These are phyloP conservation scores for Metrosideros polymorpha DNA, from an alignment of 441 rosid genomes.

Conservation along the genomic window DNA sequence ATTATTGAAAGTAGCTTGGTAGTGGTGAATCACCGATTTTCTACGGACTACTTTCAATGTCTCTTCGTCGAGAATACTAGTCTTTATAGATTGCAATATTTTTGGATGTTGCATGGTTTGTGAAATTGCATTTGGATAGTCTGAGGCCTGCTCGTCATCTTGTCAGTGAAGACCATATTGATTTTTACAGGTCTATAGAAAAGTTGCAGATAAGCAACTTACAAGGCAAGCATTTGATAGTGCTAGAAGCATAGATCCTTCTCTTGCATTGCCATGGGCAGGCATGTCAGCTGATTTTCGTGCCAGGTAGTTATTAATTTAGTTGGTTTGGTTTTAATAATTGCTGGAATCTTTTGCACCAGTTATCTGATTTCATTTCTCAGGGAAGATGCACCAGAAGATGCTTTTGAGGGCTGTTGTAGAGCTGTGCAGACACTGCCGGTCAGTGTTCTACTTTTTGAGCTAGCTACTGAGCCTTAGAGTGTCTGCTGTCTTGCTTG, in stretches of 20 bases:
- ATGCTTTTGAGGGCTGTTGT: slow-evolving; percentile 90
- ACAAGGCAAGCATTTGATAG: slow-evolving; percentile 89
- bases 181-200: slow-evolving; percentile 62
- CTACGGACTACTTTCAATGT: not conserved
- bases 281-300: slow-evolving; percentile 84
- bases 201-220: slow-evolving; percentile 50
- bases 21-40: not conserved
- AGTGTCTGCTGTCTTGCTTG: not conserved
- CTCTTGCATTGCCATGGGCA: slow-evolving; percentile 96
- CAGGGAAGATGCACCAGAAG: slow-evolving; percentile 58
- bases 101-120: not conserved
- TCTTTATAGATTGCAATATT: not conserved
- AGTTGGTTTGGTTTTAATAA: not conserved
- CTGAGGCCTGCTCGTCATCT: not conserved
- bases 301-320: slow-evolving; percentile 41
- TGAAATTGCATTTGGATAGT: not conserved
- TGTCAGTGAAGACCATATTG: not conserved
- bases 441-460: slow-evolving; percentile 28
- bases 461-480: not conserved
- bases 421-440: slow-evolving; percentile 86
- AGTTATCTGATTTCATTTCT: slow-evolving; percentile 6
- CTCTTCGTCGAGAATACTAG: not conserved
- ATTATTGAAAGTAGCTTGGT: not conserved
- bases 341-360: not conserved
- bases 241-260: slow-evolving; percentile 98